phyloP scores from a whole-genome alignment of 371 early-diverging fungal genomes.

The Mortierella sp. region DNA sequence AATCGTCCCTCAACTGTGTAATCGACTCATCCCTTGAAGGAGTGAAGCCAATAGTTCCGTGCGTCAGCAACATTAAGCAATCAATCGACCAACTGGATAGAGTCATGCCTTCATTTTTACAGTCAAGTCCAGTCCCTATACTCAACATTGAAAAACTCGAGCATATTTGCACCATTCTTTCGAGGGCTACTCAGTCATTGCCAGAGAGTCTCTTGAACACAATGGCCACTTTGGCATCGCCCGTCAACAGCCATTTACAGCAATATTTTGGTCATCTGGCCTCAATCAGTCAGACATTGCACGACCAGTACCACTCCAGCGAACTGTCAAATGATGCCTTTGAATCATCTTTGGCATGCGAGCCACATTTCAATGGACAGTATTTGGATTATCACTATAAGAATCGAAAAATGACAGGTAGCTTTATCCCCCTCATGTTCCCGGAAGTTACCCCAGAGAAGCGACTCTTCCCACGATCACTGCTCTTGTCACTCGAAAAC shows the following conservation, averaged over 20 bases:
- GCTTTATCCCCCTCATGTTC: slow-evolving; percentile 59
- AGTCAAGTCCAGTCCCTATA: slow-evolving; percentile 26
- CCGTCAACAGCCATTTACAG: slow-evolving; percentile 33
- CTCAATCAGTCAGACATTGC: slow-evolving; percentile 51
- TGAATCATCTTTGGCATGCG: slow-evolving; percentile 70
- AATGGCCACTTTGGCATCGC: not conserved
- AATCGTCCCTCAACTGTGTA: slow-evolving; percentile 18
- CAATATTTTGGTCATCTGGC: slow-evolving; percentile 58
- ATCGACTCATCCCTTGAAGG: slow-evolving; percentile 8
- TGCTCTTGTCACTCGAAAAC: slow-evolving; percentile 42
- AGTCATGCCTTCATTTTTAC: slow-evolving; percentile 35
- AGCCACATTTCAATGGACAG: slow-evolving; percentile 69
- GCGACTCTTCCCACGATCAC: slow-evolving; percentile 55
- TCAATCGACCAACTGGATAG: slow-evolving; percentile 43
- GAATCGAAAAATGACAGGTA: slow-evolving; percentile 50
- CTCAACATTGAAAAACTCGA: slow-evolving; percentile 45
- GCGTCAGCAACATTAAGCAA: slow-evolving; percentile 44
- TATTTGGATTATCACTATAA: slow-evolving; percentile 58
- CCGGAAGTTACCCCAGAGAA: slow-evolving; percentile 60
- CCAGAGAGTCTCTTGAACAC: not conserved
- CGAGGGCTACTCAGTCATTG: slow-evolving; percentile 18
- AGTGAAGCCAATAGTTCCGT: slow-evolving; percentile 15
- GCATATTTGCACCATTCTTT: slow-evolving; percentile 30
- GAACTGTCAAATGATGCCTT: slow-evolving; percentile 54
- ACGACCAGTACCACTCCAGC: slow-evolving; percentile 46